Evolutionary conservation across 2,329 filamentous ascomycete species (phyloP).

Genomic region (Clarireedia homoeocarpa): DNA sequence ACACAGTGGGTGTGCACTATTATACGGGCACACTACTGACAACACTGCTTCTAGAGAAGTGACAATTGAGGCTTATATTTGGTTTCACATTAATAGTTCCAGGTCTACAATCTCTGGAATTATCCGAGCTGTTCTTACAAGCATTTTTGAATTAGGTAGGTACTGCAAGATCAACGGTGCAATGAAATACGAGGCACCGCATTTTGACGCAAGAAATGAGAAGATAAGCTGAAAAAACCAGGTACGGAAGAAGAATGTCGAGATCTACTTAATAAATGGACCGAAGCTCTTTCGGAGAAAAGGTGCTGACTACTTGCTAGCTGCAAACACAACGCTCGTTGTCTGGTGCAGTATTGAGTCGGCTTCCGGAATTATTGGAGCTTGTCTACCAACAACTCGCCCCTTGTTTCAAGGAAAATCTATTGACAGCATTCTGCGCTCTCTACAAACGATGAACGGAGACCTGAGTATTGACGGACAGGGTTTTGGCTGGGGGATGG

Average conservation of each 20-base stretch:
- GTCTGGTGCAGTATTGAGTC: background rate
- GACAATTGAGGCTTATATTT: no score
- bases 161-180: background rate
- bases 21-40: no score
- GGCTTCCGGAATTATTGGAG: background rate
- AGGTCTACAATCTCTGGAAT: background rate
- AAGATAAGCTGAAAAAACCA: no score
- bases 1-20: no score
- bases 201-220: no score
- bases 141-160: background rate
- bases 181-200: background rate
- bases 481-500: no score
- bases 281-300: background rate
- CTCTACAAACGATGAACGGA: no score
- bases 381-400: background rate
- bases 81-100: no score
- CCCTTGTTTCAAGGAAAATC: background rate
- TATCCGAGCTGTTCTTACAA: background rate
- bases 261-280: background rate
- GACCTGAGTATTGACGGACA: no score
- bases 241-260: background rate
- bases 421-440: background rate
- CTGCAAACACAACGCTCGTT: background rate
- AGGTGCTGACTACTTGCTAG: background rate
- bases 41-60: no score